These are phyloP conservation scores for Leccinum disarticulatum DNA, from an alignment of 768 basidiomycete species.

Conservation along the genomic window DNA sequence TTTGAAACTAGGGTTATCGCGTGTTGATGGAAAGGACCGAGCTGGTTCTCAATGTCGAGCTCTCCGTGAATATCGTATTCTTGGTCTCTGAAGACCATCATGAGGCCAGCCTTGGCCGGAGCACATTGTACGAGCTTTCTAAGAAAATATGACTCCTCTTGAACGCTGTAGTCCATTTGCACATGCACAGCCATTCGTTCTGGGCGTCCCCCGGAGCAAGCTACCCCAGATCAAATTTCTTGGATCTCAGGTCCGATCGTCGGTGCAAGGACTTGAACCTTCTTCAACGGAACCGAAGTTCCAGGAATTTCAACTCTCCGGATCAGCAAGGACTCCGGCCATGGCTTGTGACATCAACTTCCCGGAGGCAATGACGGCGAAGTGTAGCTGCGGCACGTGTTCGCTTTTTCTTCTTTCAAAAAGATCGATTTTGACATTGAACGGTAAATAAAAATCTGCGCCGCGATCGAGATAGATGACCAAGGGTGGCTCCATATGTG, in stretches of 20 bases:
- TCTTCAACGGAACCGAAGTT: slow-evolving; percentile 55
- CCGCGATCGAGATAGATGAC: background rate
- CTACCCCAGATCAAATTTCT: slow-evolving; percentile 70
- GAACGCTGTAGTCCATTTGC: background rate
- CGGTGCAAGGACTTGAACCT: slow-evolving; percentile 67
- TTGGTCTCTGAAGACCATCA: slow-evolving; percentile 72
- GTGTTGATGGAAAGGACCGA: slow-evolving; percentile 78
- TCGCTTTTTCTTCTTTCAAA: slow-evolving; percentile 41
- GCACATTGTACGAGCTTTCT: background rate
- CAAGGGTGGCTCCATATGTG: background rate
- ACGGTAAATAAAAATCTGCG: background rate
- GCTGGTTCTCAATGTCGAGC: slow-evolving; percentile 69
- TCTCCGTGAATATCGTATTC: slow-evolving; percentile 67
- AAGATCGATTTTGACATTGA: background rate
- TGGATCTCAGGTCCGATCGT: slow-evolving; percentile 73
- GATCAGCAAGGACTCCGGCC: slow-evolving; percentile 60
- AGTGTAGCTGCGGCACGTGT: slow-evolving; percentile 49
- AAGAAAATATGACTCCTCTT: slow-evolving; percentile 71
- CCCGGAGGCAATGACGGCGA: slow-evolving; percentile 56
- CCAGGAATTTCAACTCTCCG: slow-evolving; percentile 59
- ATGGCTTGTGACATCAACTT: slow-evolving; percentile 62
- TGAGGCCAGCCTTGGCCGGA: background rate
- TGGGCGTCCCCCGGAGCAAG: slow-evolving; percentile 52
- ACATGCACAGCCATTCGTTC: slow-evolving; percentile 70
- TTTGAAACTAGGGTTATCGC: slow-evolving; percentile 76